These are phyloP conservation scores for Lactarius psammicola DNA, from an alignment of 768 basidiomycete genomes.

Conservation along the genomic window DNA sequence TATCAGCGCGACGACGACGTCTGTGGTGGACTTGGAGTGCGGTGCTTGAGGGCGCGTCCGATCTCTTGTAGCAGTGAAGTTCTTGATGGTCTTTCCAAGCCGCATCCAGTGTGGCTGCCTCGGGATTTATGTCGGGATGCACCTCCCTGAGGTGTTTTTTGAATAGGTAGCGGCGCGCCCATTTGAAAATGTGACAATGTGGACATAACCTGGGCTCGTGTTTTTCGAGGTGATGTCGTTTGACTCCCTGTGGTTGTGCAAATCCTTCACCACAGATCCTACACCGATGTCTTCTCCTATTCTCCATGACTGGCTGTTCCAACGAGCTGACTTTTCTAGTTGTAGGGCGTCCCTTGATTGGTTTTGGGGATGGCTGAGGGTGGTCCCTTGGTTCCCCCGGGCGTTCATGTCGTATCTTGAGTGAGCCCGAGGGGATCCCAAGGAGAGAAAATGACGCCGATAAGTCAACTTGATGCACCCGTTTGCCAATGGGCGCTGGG, in stretches of 20 bases:
- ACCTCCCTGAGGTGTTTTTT: background rate
- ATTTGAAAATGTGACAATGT: slow-evolving; percentile 1
- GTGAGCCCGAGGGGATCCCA: no score
- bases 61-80: background rate
- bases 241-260: background rate
- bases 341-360: no score
- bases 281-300: background rate
- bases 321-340: no score
- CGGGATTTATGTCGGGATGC: slow-evolving; percentile 1
- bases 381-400: background rate
- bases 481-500: no score
- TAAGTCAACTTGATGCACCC: no score
- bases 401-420: no score
- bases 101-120: background rate
- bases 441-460: no score
- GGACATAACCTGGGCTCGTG: background rate
- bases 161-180: background rate
- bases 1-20: no score
- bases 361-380: no score
- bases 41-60: background rate
- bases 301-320: no score
- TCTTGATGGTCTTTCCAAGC: background rate
- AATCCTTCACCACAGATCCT: background rate
- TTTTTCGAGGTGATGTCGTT: background rate
- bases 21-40: no score